Base-by-base conservation (phyloP, 1,284 basidiomycete genomes). In the Phenoliferia sp. region DNA sequence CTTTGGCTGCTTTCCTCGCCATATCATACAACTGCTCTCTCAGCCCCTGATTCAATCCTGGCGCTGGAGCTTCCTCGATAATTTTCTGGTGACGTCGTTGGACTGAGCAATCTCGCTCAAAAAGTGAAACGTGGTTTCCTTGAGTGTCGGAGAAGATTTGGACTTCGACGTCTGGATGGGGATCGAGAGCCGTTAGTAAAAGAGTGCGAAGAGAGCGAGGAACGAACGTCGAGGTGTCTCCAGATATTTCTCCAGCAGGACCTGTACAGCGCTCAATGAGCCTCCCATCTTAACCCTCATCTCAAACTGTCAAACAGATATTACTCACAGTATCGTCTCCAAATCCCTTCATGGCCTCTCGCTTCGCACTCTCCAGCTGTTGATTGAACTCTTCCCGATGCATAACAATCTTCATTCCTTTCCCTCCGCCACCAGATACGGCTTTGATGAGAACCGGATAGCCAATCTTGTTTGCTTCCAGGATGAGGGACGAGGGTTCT, bases 51-150 rank as follows among this genome's bases (percentile, higher is more conserved):
- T 87, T 85, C 33, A 97, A 81, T 3, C 91, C 90, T 3, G 94
- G 94, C 3, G 94, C 94, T 26, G 94, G 94, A 5, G 94, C 93
- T 85, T 94, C 91, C 78, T 94, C 91, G 67, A 94, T 93, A 69
- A 94, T 92, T 84, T 94, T 96, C 81, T 73, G 71, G 62, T 73
- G 71, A 0, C 94, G 83, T 73, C 94, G 82, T 80, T 97, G 94
- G 16, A 96, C 93, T 0, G 91, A 94, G 77, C 94, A 97, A 77
- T 97, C 94, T 59, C 94, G 84, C 79, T 95, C 93, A 88, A 91
- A 94, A 34, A 96, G 82, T 77, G 90, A 92, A 29, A 95, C 89
- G 7, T 87, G 89, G 64, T 85, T 85, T 26, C 92, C 90, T 35
- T 83, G 79, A 22, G 79, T 82, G 80, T 94, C 92, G 19, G 70